Evolutionary conservation across 108 stramenopile species (phyloP).

Genomic region (Epipyxis sp.): DNA sequence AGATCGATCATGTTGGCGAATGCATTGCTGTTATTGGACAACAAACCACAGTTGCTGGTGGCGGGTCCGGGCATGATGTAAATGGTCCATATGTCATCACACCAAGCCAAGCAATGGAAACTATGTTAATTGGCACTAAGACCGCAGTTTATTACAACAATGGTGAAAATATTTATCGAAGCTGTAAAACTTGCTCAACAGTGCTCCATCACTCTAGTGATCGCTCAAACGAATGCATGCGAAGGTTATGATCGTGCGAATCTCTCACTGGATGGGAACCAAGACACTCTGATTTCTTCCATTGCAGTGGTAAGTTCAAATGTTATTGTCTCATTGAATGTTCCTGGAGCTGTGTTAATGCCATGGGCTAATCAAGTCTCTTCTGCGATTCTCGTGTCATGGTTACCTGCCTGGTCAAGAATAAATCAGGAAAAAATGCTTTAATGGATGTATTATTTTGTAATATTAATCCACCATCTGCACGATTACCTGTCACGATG

Average conservation of each 20-base stretch:
- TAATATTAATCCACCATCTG: conserved; percentile 53
- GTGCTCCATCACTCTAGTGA: conserved; percentile 56
- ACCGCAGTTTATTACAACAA: conserved; percentile 31
- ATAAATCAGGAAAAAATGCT: conserved; percentile 59
- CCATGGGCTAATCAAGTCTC: conserved; percentile 51
- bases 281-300: conserved; percentile 50
- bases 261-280: conserved; percentile 41
- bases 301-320: conserved; percentile 45
- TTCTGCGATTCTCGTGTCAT: conserved; percentile 57
- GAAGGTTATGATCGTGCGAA: conserved; percentile 64
- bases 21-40: conserved; percentile 26
- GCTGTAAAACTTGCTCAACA: conserved; percentile 35
- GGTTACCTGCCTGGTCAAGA: conserved; percentile 64
- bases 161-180: conserved; percentile 41
- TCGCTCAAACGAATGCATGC: conserved; percentile 58
- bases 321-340: conserved; percentile 45
- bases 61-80: conserved; percentile 18
- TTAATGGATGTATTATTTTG: conserved; percentile 67
- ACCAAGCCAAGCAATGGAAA: conserved; percentile 9
- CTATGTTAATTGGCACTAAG: background rate
- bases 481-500: conserved; percentile 61
- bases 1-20: background rate
- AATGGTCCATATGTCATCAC: conserved; percentile 6
- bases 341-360: conserved; percentile 51
- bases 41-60: conserved; percentile 9